These are phyloP conservation scores for Colletotrichum trifolii DNA, from an alignment of 2,329 filamentous ascomycete species.

Conservation along the genomic window DNA sequence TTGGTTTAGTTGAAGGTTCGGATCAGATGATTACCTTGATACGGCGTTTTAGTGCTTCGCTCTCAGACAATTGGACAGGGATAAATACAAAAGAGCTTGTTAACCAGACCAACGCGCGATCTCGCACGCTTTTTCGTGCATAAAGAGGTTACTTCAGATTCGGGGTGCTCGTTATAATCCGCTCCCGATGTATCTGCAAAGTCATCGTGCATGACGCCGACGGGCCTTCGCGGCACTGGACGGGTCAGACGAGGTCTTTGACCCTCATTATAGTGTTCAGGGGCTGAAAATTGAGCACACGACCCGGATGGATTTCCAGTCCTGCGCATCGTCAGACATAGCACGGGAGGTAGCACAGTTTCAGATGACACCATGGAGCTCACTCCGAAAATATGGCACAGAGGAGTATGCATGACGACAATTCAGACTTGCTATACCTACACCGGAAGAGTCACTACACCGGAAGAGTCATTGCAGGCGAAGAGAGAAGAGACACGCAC, in stretches of 20 bases:
- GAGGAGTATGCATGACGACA: too few species aligned
- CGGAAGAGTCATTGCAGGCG: conserved; percentile 1
- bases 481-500: neutral
- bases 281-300: conserved; percentile 1
- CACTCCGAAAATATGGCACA: neutral
- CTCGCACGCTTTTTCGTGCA: too few species aligned
- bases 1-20: too few species aligned
- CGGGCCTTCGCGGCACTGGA: conserved; percentile 16
- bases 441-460: conserved; percentile 6
- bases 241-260: conserved; percentile 22
- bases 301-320: too few species aligned
- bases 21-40: too few species aligned
- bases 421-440: neutral
- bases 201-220: conserved; percentile 22
- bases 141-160: neutral
- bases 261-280: conserved; percentile 4
- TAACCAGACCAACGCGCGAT: conserved; percentile 1
- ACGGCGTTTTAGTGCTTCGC: too few species aligned
- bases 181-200: conserved; percentile 14
- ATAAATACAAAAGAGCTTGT: neutral
- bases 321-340: too few species aligned
- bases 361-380: neutral
- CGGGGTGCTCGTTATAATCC: neutral
- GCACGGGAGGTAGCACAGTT: neutral
- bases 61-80: too few species aligned